Percentiles rank a stretch among this genome's conserved stretches.
Conservation (phyloP, 2,329 filamentous ascomycete species). For the Beauveria asiatica region DNA sequence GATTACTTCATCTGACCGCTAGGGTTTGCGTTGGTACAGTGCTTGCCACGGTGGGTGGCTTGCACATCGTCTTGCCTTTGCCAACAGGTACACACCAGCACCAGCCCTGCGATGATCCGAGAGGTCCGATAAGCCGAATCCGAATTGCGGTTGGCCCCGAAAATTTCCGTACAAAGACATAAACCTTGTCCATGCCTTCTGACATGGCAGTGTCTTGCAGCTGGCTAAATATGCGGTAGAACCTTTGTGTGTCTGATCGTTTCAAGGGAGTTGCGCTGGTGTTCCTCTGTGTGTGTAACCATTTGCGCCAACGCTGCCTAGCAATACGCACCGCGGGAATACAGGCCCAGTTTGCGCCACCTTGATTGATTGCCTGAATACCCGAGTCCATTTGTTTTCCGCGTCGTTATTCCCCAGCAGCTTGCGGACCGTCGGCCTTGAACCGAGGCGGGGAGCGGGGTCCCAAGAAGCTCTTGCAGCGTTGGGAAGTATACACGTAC, state of each 20-base stretch:
- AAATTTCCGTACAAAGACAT: not conserved
- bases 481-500: no score
- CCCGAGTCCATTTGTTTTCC: no score
- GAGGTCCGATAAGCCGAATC: not conserved
- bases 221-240: not conserved
- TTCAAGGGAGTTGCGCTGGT: not conserved
- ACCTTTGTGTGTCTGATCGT: not conserved
- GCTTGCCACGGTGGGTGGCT: not conserved
- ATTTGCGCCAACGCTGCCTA: no score
- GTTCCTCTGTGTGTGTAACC: not conserved
- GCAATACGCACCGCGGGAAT: no score
- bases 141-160: no score
- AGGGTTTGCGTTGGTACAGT: not conserved
- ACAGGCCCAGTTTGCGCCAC: no score
- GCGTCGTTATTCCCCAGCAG: no score
- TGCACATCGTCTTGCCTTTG: no score
- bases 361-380: no score
- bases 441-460: no score
- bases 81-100: not conserved
- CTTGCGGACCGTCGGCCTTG: no score
- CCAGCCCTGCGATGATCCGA: slow-evolving; percentile 1
- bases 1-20: not conserved
- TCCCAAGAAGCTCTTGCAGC: no score
- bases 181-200: not conserved
- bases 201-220: not conserved